Evolutionary conservation across 2,329 filamentous ascomycete genomes (phyloP).

Genomic region (Sporothrix curviconia): DNA sequence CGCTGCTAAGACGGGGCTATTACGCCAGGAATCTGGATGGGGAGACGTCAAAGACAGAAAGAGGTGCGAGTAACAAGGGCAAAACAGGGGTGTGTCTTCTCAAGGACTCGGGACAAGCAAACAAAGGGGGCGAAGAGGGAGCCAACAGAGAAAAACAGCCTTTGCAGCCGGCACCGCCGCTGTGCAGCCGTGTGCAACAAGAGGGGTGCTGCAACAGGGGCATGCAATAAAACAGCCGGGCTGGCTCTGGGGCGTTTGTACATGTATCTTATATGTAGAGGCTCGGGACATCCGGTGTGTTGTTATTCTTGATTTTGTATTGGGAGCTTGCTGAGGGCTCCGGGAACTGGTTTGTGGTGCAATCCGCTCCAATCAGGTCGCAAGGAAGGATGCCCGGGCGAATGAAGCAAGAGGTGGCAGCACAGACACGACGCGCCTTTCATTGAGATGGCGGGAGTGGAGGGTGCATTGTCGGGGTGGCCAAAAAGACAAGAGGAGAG

Average conservation of each 20-base stretch:
- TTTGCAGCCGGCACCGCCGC: constrained; percentile 2
- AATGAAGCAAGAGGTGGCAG: neutral
- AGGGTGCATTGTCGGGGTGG: no score
- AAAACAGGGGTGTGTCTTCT: no score
- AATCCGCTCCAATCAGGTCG: constrained; percentile 8
- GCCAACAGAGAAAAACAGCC: neutral
- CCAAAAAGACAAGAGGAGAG: neutral
- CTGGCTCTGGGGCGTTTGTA: neutral
- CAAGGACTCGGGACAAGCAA: no score
- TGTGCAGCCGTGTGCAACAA: constrained; percentile 3
- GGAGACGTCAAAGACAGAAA: no score
- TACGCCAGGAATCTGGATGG: no score
- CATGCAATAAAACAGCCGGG: neutral
- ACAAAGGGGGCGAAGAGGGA: neutral
- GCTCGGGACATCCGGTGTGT: no score
- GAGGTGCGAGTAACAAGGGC: no score
- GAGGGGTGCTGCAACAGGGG: neutral
- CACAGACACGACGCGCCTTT: constrained; percentile 3
- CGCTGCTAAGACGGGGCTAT: no score
- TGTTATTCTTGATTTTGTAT: neutral
- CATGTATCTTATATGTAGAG: no score
- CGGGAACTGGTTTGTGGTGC: neutral
- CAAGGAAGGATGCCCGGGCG: neutral
- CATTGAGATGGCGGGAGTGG: no score
- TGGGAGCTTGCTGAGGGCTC: neutral